phyloP scores from a whole-genome alignment of 2,329 filamentous ascomycete species.

The Pseudocercospora eumusae region DNA sequence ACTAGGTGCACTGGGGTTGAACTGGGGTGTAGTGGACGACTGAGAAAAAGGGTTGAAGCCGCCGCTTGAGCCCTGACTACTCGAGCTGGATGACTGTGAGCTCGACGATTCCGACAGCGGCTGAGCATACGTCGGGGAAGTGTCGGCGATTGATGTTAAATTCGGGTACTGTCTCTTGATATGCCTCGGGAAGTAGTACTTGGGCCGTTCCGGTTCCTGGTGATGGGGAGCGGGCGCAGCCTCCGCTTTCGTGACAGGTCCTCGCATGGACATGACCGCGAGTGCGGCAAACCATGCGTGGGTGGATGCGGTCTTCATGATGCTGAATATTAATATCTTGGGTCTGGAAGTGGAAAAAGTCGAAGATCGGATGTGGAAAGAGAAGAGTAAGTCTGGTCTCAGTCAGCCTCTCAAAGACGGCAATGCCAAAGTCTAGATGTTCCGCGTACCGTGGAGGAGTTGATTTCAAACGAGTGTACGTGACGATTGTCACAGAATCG shows the following conservation, averaged over 20 bases:
- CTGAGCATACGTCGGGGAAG: background rate
- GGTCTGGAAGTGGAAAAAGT: constrained; percentile 23
- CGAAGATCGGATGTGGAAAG: constrained; percentile 13
- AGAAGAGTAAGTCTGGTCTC: constrained; percentile 18
- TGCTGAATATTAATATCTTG: constrained; percentile 28
- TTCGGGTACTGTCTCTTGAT: constrained; percentile 46
- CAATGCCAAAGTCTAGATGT: background rate
- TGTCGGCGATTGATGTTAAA: constrained; percentile 31
- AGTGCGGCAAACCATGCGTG: constrained; percentile 52
- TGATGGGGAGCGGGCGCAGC: constrained; percentile 50
- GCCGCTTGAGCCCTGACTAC: background rate
- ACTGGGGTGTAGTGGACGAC: constrained; percentile 9
- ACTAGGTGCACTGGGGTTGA: constrained; percentile 2
- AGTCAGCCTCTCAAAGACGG: constrained; percentile 9
- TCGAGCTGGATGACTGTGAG: constrained; percentile 5
- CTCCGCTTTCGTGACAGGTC: constrained; percentile 51
- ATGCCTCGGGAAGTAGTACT: constrained; percentile 53
- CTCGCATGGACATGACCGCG: constrained; percentile 47
- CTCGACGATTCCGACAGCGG: background rate
- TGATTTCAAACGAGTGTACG: constrained; percentile 54
- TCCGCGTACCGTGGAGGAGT: constrained; percentile 41
- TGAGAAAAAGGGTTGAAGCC: constrained; percentile 8
- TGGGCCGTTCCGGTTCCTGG: constrained; percentile 42
- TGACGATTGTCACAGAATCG: constrained; percentile 45
- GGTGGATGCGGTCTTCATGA: constrained; percentile 48